Base-by-base conservation (phyloP, 495 filamentous ascomycete genomes). In the Opeltia flavorubescens region DNA sequence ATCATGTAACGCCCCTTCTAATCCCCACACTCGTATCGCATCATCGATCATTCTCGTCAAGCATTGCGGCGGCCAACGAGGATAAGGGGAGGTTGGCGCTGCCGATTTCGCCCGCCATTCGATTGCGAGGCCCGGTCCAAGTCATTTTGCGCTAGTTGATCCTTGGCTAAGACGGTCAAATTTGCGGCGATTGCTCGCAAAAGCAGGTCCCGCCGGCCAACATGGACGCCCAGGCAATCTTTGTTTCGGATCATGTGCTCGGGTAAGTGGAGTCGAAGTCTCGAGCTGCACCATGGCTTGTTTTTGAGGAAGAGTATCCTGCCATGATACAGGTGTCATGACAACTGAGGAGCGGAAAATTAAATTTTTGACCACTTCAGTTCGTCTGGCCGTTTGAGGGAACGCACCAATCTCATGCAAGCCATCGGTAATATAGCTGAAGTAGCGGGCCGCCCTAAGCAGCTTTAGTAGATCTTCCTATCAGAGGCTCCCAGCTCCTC, bases 91-190 rank as follows among this genome's bases (percentile, higher is more conserved):
- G 38, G 38, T 41, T 5, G 38, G 38, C 38, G 38, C 21, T 41
- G 15, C 38, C 38, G 38, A 41, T 41, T 41, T 41, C 18, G 38
- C 38, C 38, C 38, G 38, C 38, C 38, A 25, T 41, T 25, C 38
- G 20, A 41, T 41, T 41, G 15, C 21, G 38, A 41, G 20, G 15
- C 18, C 38, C 36, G 3, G 38, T 23, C 1, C 38, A 17, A 41
- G 21, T 41, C 18, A 17, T 9, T 4, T 41, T 5, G 38, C 38
- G 38, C 38, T 41, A 41, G 38, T 41, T 5, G 38, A 25, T 41
- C 38, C 38, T 21, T 41, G 38, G 38, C 38, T 41, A 21, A 41
- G 18, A 41, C 38, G 18, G 38, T 41, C 38, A 8, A n/a, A 41
- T 25, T 41, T 2, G 13, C 8, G 5, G 38, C 38, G 38, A 21